Conservation (phyloP, 805 yeast genomes). For the Metschnikowia corniflorae region DNA sequence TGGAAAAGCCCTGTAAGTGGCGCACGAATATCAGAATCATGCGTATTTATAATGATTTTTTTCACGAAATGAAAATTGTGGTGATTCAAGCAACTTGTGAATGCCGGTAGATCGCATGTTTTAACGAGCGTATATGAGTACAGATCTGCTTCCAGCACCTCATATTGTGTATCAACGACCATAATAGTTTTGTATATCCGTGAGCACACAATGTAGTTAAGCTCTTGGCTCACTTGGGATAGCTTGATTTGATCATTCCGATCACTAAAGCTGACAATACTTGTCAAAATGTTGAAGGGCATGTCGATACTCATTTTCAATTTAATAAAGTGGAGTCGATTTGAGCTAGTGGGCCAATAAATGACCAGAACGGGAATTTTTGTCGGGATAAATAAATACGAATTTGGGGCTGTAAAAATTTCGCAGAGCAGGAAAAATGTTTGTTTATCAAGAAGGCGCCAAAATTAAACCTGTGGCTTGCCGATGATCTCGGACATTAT, state of each 20-base stretch:
- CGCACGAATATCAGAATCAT: slow-evolving; percentile 15
- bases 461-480: no score
- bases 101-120: slow-evolving; percentile 9
- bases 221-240: slow-evolving; percentile 10
- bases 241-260: slow-evolving; percentile 9
- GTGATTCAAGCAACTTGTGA: slow-evolving; percentile 12
- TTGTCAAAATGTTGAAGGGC: slow-evolving; percentile 14
- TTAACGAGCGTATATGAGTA: slow-evolving; percentile 11
- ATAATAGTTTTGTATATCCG: slow-evolving; percentile 16
- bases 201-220: slow-evolving; percentile 13
- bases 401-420: no score
- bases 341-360: no score
- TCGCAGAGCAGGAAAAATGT: no score
- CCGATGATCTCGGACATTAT: slow-evolving; percentile 4
- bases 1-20: slow-evolving; percentile 23
- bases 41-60: slow-evolving; percentile 20
- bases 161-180: slow-evolving; percentile 15
- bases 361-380: no score
- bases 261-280: slow-evolving; percentile 8
- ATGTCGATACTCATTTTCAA: slow-evolving; percentile 9
- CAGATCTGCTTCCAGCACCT: neutral
- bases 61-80: slow-evolving; percentile 17
- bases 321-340: no score
- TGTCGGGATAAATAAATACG: no score
- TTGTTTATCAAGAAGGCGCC: no score